Conservation (phyloP, 345 rosid genomes). For the Eucalyptus sp. region DNA sequence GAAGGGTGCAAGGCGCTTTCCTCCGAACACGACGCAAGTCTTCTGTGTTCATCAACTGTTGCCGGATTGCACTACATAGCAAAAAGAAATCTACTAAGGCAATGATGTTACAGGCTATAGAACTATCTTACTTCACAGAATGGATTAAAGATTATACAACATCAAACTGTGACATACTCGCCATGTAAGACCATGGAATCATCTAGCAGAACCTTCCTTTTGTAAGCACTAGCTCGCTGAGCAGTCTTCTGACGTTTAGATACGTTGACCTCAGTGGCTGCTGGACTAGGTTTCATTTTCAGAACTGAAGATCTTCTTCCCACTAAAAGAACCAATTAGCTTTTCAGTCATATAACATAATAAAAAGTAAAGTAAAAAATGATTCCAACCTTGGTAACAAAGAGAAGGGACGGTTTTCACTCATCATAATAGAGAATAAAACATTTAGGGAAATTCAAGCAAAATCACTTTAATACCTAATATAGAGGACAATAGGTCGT, state of each 20-base stretch:
- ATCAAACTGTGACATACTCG: slow-evolving; percentile 56
- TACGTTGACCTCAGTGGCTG: slow-evolving; percentile 44
- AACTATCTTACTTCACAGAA: neutral
- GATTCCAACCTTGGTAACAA: neutral
- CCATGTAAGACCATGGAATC: slow-evolving; percentile 94
- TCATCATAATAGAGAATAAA: neutral
- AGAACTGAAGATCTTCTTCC: slow-evolving; percentile 76
- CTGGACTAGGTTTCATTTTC: slow-evolving; percentile 70
- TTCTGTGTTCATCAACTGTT: slow-evolving; percentile 78
- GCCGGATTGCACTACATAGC: slow-evolving; percentile 66
- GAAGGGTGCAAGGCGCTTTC: slow-evolving; percentile 95
- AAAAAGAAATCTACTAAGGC: slow-evolving; percentile 2
- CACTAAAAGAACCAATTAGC: slow-evolving; percentile 21
- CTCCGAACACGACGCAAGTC: slow-evolving; percentile 89
- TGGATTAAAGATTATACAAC: neutral
- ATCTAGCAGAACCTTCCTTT: slow-evolving; percentile 94
- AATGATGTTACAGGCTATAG: neutral
- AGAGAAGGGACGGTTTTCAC: neutral
- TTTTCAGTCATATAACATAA: neutral
- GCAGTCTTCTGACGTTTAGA: slow-evolving; percentile 52
- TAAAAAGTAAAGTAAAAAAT: neutral
- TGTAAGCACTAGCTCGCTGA: slow-evolving; percentile 44
- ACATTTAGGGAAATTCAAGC: neutral
- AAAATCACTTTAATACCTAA: slow-evolving; percentile 43
- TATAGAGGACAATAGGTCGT: slow-evolving; percentile 90